phyloP scores from a whole-genome alignment of 768 basidiomycete species.

The Tubosaeta brunneosetosa region DNA sequence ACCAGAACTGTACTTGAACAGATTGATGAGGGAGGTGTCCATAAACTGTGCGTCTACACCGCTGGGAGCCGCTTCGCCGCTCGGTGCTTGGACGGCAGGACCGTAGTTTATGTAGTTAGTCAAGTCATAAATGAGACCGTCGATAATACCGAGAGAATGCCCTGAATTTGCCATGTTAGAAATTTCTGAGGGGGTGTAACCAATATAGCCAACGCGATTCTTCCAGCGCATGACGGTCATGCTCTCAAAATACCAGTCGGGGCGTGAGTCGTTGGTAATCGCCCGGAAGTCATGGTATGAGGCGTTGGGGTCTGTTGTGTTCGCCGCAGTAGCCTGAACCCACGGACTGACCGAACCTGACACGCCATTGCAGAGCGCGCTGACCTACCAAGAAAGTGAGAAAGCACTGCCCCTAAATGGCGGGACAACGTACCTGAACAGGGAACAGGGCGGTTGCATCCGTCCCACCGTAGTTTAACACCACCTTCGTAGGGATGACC shows the following conservation, averaged over 20 bases:
- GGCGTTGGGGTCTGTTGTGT: conserved; percentile 70
- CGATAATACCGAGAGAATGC: conserved; percentile 77
- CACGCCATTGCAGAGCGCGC: conserved; percentile 87
- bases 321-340: conserved; percentile 70
- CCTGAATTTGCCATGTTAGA: conserved; percentile 61
- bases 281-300: conserved; percentile 96
- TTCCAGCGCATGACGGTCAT: conserved; percentile 94
- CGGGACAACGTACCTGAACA: conserved; percentile 62
- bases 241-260: conserved; percentile 96
- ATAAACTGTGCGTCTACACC: conserved; percentile 61
- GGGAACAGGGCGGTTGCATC: conserved; percentile 81
- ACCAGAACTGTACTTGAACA: conserved; percentile 77
- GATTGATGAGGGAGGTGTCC: conserved; percentile 56
- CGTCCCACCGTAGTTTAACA: conserved; percentile 81
- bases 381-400: conserved; percentile 52
- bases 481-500: conserved; percentile 68
- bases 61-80: conserved; percentile 41
- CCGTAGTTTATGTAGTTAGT: conserved; percentile 72
- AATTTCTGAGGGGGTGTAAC: conserved; percentile 74
- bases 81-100: conserved; percentile 50
- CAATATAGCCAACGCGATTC: conserved; percentile 83
- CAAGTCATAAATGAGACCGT: conserved; percentile 82
- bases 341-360: conserved; percentile 79
- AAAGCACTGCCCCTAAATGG: neutral
- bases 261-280: conserved; percentile 80